A percentile compares a stretch with the other conserved stretches of the same genome.
Evolutionary conservation across 805 yeast genomes (phyloP).

Genomic region (Ogataea trehalophila): DNA sequence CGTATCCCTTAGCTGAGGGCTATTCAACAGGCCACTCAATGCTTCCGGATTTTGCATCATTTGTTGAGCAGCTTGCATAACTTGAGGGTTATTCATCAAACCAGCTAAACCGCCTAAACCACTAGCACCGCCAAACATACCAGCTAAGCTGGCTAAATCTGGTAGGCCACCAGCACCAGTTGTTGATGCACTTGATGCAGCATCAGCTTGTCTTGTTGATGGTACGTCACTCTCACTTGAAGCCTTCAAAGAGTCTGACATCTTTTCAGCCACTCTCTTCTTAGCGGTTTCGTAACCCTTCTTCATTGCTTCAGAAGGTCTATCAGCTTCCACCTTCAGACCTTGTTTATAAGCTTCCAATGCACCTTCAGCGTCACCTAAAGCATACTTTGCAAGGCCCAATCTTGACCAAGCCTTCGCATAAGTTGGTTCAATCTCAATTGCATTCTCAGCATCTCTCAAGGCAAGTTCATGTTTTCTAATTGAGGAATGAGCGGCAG

Average conservation of each 20-base stretch:
- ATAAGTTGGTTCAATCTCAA: conserved; percentile 69
- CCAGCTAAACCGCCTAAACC: conserved; percentile 63
- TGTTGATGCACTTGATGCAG: conserved; percentile 52
- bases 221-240: conserved; percentile 20
- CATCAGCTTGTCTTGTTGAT: conserved; percentile 20
- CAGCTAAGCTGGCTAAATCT: too few species aligned
- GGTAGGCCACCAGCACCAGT: conserved; percentile 70
- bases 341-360: conserved; percentile 89
- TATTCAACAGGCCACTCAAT: conserved; percentile 65
- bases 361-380: conserved; percentile 87
- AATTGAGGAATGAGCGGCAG: conserved; percentile 88
- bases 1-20: conserved; percentile 80
- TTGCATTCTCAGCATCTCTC: conserved; percentile 78
- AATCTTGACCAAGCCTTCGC: conserved; percentile 93
- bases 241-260: conserved; percentile 39
- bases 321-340: conserved; percentile 78
- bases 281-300: conserved; percentile 93
- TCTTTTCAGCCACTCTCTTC: conserved; percentile 75
- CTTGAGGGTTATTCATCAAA: conserved; percentile 84
- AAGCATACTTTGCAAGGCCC: conserved; percentile 91
- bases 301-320: conserved; percentile 83
- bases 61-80: conserved; percentile 83
- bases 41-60: conserved; percentile 85
- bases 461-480: conserved; percentile 74
- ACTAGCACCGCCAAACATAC: conserved; percentile 34